Conservation (phyloP, 768 basidiomycete genomes). For the Mycena maculata region DNA sequence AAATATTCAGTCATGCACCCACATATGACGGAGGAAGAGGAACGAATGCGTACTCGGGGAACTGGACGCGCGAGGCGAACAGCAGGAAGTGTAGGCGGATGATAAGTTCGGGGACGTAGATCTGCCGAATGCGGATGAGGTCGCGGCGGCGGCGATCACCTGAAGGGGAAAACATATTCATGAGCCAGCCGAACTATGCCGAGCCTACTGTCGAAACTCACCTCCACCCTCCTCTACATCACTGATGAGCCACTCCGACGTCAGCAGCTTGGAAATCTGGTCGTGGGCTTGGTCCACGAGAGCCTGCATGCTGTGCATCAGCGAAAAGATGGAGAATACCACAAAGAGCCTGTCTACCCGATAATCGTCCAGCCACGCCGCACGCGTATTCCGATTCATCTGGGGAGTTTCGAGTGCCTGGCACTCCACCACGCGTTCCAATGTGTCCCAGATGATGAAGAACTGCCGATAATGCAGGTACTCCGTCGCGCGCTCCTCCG, state of each 20-base stretch:
- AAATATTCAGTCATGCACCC: background rate
- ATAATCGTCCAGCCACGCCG: conserved; percentile 75
- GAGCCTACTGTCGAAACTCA: conserved; percentile 38
- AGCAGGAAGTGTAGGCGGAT: conserved; percentile 85
- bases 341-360: conserved; percentile 55
- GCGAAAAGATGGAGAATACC: conserved; percentile 2
- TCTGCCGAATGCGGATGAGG: conserved; percentile 84
- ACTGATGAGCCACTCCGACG: conserved; percentile 79
- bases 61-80: conserved; percentile 67
- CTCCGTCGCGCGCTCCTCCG: conserved; percentile 79
- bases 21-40: no score
- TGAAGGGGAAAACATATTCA: conserved; percentile 32
- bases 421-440: conserved; percentile 71
- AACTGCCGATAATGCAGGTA: conserved; percentile 86
- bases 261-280: conserved; percentile 76
- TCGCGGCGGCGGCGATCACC: conserved; percentile 71
- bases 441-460: conserved; percentile 77
- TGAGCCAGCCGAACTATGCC: background rate
- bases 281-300: conserved; percentile 74
- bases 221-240: conserved; percentile 59
- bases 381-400: conserved; percentile 68
- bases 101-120: conserved; percentile 91
- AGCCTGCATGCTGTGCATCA: conserved; percentile 47
- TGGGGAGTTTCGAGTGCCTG: conserved; percentile 67
- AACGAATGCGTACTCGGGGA: conserved; percentile 74